A percentile compares a stretch with the other conserved stretches of the same genome.
Conservation (phyloP, 2,329 filamentous ascomycete genomes). For the Trichoderma cornu-damae region DNA sequence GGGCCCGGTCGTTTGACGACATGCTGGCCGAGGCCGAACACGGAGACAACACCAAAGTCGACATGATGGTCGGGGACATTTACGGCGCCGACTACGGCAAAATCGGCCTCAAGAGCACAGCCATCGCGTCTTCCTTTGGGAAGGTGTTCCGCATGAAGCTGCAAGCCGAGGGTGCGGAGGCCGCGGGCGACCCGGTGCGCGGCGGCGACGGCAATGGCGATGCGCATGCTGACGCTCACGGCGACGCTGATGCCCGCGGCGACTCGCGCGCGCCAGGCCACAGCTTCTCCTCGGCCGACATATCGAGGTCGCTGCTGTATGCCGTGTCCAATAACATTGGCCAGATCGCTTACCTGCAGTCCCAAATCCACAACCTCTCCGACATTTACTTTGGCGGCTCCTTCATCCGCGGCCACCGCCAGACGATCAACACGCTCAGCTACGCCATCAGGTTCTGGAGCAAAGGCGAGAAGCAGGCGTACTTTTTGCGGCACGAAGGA, state of each 20-base stretch:
- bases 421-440: constrained; percentile 95
- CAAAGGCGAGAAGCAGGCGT: constrained; percentile 87
- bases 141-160: constrained; percentile 94
- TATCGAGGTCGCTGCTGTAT: constrained; percentile 86
- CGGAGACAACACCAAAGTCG: constrained; percentile 88
- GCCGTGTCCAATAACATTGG: constrained; percentile 98
- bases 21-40: constrained; percentile 89
- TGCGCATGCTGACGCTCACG: constrained; percentile 36
- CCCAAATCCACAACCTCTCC: constrained; percentile 83
- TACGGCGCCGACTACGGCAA: constrained; percentile 95
- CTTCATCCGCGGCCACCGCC: constrained; percentile 91
- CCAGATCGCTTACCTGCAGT: constrained; percentile 96
- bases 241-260: background rate
- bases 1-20: constrained; percentile 93
- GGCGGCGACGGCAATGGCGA: background rate
- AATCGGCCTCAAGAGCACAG: constrained; percentile 91
- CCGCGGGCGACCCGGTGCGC: constrained; percentile 54
- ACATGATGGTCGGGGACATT: constrained; percentile 96
- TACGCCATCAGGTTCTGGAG: constrained; percentile 99
- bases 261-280: constrained; percentile 33
- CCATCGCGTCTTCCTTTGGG: constrained; percentile 93
- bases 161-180: constrained; percentile 76
- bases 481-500: constrained; percentile 91
- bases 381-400: constrained; percentile 97
- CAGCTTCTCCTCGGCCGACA: constrained; percentile 71